Percentiles rank a stretch among this genome's conserved stretches.
phyloP scores from a whole-genome alignment of 257 asterid genomes.

The Solanum sitiens region DNA sequence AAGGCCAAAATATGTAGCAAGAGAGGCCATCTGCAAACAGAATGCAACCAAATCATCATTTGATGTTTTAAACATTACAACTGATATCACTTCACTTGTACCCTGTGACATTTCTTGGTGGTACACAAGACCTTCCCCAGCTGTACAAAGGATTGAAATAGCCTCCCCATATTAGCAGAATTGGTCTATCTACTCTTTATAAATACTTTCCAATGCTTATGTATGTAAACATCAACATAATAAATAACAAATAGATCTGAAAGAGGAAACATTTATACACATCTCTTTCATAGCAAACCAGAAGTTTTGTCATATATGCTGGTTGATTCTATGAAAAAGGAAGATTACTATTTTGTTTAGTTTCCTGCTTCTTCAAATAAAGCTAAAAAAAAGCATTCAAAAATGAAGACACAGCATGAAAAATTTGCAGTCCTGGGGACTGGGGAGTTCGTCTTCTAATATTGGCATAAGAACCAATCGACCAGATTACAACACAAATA shows the following conservation, averaged over 20 bases:
- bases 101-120: neutral
- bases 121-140: neutral
- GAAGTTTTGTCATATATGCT: neutral
- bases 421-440: neutral
- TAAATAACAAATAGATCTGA: neutral
- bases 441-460: neutral
- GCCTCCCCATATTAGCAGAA: neutral
- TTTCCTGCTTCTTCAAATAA: neutral
- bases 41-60: neutral
- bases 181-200: neutral
- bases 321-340: neutral
- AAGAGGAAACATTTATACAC: neutral
- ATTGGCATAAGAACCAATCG: neutral
- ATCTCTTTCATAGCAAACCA: neutral
- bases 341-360: neutral
- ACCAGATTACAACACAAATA: neutral
- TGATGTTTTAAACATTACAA: neutral
- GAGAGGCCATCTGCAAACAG: constrained; percentile 73
- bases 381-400: neutral
- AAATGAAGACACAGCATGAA: neutral
- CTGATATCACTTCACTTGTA: neutral
- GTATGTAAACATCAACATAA: neutral
- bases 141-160: neutral
- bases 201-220: neutral
- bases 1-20: constrained; percentile 89